Evolutionary conservation across 108 stramenopile genomes (phyloP), one percentile per base, ranked within the genome.

Genomic region (Cyclotella kingstonii): DNA sequence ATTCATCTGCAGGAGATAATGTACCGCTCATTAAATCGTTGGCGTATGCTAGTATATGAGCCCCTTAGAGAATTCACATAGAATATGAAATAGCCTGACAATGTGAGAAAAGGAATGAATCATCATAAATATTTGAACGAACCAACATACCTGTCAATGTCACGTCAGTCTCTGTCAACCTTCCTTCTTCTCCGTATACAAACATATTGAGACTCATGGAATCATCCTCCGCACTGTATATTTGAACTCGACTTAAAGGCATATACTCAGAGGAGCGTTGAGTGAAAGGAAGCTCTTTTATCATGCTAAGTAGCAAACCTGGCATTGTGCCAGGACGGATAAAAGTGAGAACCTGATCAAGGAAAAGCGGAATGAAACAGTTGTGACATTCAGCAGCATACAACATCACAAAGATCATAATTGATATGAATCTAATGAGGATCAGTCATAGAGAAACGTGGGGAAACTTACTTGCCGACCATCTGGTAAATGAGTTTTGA

Each of bases 191-290:
- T 7, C 89, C 94, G 31, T 84, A 95, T 23, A 90, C 92, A 68
- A 96, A 98, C 46, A 96, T 79, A 81, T 96, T 95, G 62, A 98
- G 66, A 63, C 81, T 80, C 77, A 98, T 82, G 42, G 62, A 71
- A 14, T 89, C 84, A 60, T 97, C 95, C 28, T 79, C 60, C 17
- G 94, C 83, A 6, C 85, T 86, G 73, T 94, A 97, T 34, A 96
- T 90, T 61, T 93, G 90, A 11, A 95, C 66, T 9, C 95, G 81
- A 40, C 81, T 76, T 28, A 93, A 61, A 15, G 83, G 77, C 29
- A 81, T 70, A 46, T 81, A 79, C 26, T 82, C 65, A 49, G 81
- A 65, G 1, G 62, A 50, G 7, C 56, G 63, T 43, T 77, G 49
- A 53, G 78, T 84, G 28, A 56, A 79, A 27, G 76, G 85, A 22